phyloP scores from a whole-genome alignment of 768 basidiomycete genomes.

The Calocybe cyanea region DNA sequence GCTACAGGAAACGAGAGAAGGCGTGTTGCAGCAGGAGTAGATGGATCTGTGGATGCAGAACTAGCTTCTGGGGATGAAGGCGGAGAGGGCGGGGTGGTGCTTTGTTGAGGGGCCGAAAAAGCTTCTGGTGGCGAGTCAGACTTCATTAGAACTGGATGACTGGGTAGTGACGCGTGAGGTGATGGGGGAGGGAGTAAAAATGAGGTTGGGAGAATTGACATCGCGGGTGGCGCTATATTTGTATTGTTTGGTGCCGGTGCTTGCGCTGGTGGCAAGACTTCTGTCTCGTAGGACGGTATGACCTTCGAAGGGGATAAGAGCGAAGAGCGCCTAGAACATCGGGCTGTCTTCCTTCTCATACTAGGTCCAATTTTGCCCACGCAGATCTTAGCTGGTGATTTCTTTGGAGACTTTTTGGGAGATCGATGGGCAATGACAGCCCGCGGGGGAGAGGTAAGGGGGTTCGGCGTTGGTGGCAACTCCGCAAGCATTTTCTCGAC shows the following conservation, averaged over 20 bases:
- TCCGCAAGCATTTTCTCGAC: constrained; percentile 60
- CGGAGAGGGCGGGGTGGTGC: constrained; percentile 9
- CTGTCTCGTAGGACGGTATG: constrained; percentile 37
- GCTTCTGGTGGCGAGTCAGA: constrained; percentile 16
- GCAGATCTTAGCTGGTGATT: constrained; percentile 41
- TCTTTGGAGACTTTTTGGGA: constrained; percentile 30
- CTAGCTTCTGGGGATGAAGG: constrained; percentile 12
- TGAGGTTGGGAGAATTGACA: constrained; percentile 59
- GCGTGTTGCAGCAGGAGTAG: constrained; percentile 28
- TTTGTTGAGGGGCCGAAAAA: constrained; percentile 11
- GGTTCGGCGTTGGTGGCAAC: constrained; percentile 42
- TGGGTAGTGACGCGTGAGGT: constrained; percentile 61
- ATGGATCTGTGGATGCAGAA: constrained; percentile 5
- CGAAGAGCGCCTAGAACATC: constrained; percentile 47
- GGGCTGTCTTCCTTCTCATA: constrained; percentile 38
- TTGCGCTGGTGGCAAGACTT: constrained; percentile 33
- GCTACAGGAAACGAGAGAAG: constrained; percentile 62
- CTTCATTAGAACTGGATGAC: constrained; percentile 38
- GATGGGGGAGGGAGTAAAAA: constrained; percentile 81
- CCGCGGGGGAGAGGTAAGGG: constrained; percentile 7
- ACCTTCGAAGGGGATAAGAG: constrained; percentile 31
- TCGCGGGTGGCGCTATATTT: constrained; percentile 33
- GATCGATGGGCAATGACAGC: neutral
- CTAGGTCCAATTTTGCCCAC: constrained; percentile 43
- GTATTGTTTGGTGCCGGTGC: constrained; percentile 28